phyloP scores from a whole-genome alignment of 2,329 filamentous ascomycete genomes.

The Diaporthe eres region DNA sequence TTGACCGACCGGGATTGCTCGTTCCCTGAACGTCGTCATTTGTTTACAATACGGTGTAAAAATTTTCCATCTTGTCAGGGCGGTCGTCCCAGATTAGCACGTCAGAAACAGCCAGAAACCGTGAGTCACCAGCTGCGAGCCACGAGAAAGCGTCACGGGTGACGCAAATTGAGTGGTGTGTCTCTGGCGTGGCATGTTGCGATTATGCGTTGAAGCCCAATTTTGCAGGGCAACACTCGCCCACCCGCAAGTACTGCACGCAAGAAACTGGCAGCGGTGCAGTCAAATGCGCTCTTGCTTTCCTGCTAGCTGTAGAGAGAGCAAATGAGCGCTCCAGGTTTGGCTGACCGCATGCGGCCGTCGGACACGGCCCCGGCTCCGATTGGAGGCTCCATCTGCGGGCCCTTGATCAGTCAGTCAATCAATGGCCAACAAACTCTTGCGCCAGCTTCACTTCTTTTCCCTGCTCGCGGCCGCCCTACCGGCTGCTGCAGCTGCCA shows the following conservation, averaged over 20 bases:
- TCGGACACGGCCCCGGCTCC: neutral
- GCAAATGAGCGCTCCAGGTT: slow-evolving; percentile 12
- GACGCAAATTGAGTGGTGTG: slow-evolving; percentile 27
- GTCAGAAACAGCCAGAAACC: neutral
- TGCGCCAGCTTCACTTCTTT: slow-evolving; percentile 32
- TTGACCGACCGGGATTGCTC: slow-evolving; percentile 15
- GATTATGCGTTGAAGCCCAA: slow-evolving; percentile 38
- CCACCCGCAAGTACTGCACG: slow-evolving; percentile 7
- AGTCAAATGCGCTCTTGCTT: slow-evolving; percentile 13
- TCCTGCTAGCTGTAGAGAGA: neutral
- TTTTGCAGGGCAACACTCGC: slow-evolving; percentile 25
- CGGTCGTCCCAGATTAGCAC: neutral
- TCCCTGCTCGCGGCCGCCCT: neutral
- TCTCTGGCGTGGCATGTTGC: slow-evolving; percentile 18
- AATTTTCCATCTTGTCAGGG: neutral
- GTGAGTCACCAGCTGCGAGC: slow-evolving; percentile 28
- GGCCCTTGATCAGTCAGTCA: neutral
- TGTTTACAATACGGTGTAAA: neutral
- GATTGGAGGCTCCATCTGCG: slow-evolving; percentile 29
- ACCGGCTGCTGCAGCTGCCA: slow-evolving; percentile 25
- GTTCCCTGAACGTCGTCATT: slow-evolving; percentile 24
- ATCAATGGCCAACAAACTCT: slow-evolving; percentile 16
- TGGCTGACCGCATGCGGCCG: slow-evolving; percentile 18
- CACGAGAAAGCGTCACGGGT: slow-evolving; percentile 15
- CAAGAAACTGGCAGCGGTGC: neutral